phyloP scores from a whole-genome alignment of 768 basidiomycete genomes.

The Pleurotus cornucopiae region DNA sequence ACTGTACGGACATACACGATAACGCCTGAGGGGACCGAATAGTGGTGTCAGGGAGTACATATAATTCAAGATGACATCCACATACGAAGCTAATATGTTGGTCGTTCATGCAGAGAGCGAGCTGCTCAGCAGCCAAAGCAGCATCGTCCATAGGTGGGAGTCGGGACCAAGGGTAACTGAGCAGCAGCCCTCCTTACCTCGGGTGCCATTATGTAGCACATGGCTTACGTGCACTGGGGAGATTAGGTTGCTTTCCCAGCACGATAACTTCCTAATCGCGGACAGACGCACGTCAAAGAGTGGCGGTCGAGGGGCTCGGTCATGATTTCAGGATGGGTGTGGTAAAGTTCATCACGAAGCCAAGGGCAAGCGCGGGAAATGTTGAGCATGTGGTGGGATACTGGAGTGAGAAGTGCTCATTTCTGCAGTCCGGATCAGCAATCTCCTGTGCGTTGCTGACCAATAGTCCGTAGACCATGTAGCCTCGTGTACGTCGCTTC shows the following conservation, averaged over 20 bases:
- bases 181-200: neutral
- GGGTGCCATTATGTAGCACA: neutral
- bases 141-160: neutral
- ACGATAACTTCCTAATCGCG: too few species aligned
- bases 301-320: too few species aligned
- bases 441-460: neutral
- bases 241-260: neutral
- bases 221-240: neutral
- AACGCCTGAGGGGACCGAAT: neutral
- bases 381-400: too few species aligned
- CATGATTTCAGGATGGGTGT: too few species aligned
- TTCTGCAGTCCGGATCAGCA: too few species aligned
- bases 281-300: too few species aligned
- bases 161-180: too few species aligned
- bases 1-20: neutral
- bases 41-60: neutral
- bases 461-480: neutral
- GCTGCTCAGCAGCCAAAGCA: neutral
- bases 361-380: neutral
- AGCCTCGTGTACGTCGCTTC: too few species aligned
- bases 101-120: slow-evolving; percentile 1
- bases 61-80: neutral
- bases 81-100: neutral
- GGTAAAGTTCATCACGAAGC: too few species aligned
- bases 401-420: too few species aligned